These are phyloP conservation scores for Rhododendron ferrugineum DNA, from an alignment of 148 eudicot species.

Conservation along the genomic window DNA sequence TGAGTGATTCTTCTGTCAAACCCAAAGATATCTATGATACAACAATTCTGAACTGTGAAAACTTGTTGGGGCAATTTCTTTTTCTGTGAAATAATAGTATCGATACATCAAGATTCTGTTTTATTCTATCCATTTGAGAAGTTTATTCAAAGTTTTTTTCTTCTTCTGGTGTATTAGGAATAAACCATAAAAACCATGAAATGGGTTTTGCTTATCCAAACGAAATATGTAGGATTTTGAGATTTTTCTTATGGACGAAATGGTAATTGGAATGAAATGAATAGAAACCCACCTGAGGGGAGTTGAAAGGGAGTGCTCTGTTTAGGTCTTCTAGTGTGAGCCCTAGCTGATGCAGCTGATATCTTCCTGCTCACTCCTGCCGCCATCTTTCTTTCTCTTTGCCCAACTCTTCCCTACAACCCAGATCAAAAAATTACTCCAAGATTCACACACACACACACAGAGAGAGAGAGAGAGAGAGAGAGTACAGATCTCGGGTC, in stretches of 20 bases:
- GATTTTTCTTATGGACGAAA: background rate
- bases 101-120: background rate
- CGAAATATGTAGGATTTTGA: background rate
- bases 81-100: background rate
- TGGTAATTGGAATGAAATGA: background rate
- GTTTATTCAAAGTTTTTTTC: background rate
- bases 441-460: background rate
- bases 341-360: constrained; percentile 65
- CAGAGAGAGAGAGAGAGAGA: background rate
- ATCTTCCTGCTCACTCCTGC: constrained; percentile 30
- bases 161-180: background rate
- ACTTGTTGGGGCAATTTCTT: background rate
- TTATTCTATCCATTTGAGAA: background rate
- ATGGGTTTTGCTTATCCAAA: background rate
- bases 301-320: constrained; percentile 30
- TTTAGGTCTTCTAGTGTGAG: constrained; percentile 51
- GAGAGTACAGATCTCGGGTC: constrained; percentile 10
- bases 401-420: background rate
- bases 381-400: constrained; percentile 23
- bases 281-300: constrained; percentile 24
- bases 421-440: background rate
- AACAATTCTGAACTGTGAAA: background rate
- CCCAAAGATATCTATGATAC: background rate
- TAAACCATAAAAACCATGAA: background rate
- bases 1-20: background rate